Percentiles rank a stretch among this genome's conserved stretches.
phyloP scores from a whole-genome alignment of 2,329 filamentous ascomycete species.

The Verticillium zaregamsianum region DNA sequence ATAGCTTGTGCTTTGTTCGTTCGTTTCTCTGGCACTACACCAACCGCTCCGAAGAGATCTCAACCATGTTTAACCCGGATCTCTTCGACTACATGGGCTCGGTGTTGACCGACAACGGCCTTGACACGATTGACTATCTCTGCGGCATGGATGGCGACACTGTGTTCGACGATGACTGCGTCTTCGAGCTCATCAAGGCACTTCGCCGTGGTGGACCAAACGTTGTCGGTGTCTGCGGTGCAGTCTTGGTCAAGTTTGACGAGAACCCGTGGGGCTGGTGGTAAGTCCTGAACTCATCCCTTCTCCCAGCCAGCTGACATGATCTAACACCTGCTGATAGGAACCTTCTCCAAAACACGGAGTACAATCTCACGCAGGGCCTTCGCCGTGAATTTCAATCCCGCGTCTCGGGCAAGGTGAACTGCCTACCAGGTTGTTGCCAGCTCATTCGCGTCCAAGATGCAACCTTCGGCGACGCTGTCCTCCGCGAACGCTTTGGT shows the following conservation, averaged over 20 bases:
- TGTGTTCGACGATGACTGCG: slow-evolving; percentile 38
- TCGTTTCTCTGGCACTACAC: slow-evolving; percentile 46
- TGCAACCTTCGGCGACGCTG: slow-evolving; percentile 41
- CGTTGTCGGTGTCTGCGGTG: slow-evolving; percentile 43
- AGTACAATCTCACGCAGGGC: slow-evolving; percentile 43
- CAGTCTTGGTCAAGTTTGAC: slow-evolving; percentile 44
- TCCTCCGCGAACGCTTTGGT: slow-evolving; percentile 41
- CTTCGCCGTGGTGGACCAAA: slow-evolving; percentile 33
- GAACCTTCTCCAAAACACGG: slow-evolving; percentile 39
- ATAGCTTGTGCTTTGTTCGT: slow-evolving; percentile 42
- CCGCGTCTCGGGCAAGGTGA: slow-evolving; percentile 43
- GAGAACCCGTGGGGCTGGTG: slow-evolving; percentile 35
- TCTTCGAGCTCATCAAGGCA: slow-evolving; percentile 37
- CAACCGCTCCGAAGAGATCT: slow-evolving; percentile 31
- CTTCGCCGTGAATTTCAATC: slow-evolving; percentile 45
- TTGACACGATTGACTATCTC: slow-evolving; percentile 36
- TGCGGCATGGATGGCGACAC: slow-evolving; percentile 46
- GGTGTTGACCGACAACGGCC: slow-evolving; percentile 29
- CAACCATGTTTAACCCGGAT: slow-evolving; percentile 41
- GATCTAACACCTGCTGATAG: slow-evolving; percentile 11
- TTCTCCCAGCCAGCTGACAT: not conserved
- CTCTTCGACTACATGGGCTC: slow-evolving; percentile 36
- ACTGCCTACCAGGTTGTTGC: slow-evolving; percentile 44
- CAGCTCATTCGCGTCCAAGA: slow-evolving; percentile 46
- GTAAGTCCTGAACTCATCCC: slow-evolving; percentile 15